Evolutionary conservation across 2,329 filamentous ascomycete species (phyloP), one percentile per base, ranked within the genome.

Genomic region (Sporothrix variecibatus): DNA sequence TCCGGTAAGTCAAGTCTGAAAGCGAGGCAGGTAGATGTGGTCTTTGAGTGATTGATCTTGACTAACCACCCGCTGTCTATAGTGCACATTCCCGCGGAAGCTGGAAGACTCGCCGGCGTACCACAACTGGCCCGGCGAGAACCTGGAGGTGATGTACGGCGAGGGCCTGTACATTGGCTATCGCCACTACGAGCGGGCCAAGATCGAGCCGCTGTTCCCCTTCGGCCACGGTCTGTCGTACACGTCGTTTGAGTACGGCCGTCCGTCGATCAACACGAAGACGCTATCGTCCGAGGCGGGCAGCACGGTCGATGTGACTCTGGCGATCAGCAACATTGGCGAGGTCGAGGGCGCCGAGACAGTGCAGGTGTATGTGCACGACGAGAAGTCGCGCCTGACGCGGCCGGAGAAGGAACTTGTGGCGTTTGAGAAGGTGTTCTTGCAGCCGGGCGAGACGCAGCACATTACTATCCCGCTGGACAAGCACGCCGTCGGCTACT

Each of bases 191-290:
- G 92, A 94, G 78, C 87, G 87, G 26, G 83, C 85, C 15, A 84
- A 85, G 34, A 86, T 91, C 69, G 82, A 85, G 5, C 90, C 90
- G 0, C 84, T 92, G 0, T 94, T 93, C 82, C 86, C 91, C 38
- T 94, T 94, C 77, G 92, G 92, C 12, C 91, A 93, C 79, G 92
- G 92, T 1, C 85, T 94, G 8, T 92, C 90, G 0, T 94, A 94
- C 81, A 93, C 92, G 0, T 87, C 83, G 0, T 94, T 94, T 79
- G 85, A 87, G 65, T 91, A 93, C 78, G 89, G 89, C 17, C 83
- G 85, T 12, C 72, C 72, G 67, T 71, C 74, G 11, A 67, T 78
- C 80, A 23, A 81, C 82, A 71, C 0, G 86, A 90, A 81, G 71
- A 80, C 83, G 1, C 79, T 88, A 73, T 77, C 81, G 51, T 78